Percentiles rank a stretch among this genome's conserved stretches.
phyloP scores from a whole-genome alignment of 768 basidiomycete species.

The Hebeloma cylindrosporum region DNA sequence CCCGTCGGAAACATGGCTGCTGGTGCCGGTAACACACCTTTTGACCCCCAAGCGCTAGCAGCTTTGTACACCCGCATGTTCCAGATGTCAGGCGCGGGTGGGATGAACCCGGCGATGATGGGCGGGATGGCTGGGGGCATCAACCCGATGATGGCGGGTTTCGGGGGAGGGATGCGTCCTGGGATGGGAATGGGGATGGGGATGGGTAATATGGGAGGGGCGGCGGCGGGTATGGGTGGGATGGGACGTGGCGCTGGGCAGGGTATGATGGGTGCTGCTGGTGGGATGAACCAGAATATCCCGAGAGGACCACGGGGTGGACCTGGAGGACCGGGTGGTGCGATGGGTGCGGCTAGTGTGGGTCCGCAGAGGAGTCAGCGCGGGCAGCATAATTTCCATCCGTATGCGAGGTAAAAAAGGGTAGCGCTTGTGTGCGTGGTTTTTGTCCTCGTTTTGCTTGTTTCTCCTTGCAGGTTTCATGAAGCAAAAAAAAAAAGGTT shows the following conservation, averaged over 20 bases:
- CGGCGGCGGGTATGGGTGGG: constrained; percentile 29
- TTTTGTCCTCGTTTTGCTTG: neutral
- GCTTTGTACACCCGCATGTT: constrained; percentile 96
- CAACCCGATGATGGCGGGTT: constrained; percentile 39
- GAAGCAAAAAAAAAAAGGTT: no score
- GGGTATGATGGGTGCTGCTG: constrained; percentile 41
- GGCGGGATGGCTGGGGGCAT: constrained; percentile 43
- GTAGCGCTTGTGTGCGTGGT: neutral
- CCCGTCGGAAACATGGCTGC: constrained; percentile 21
- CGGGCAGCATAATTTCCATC: constrained; percentile 82
- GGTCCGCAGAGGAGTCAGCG: constrained; percentile 76
- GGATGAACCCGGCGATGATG: constrained; percentile 62
- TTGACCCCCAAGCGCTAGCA: constrained; percentile 92
- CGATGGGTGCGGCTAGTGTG: constrained; percentile 54
- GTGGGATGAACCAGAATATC: constrained; percentile 54
- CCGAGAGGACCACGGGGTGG: constrained; percentile 67
- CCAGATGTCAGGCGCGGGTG: constrained; percentile 68
- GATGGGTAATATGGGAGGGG: constrained; percentile 46
- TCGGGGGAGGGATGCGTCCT: constrained; percentile 32
- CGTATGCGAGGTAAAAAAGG: constrained; percentile 64
- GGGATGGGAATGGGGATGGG: constrained; percentile 43
- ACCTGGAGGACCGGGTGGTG: constrained; percentile 46
- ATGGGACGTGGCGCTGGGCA: constrained; percentile 45
- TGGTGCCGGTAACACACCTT: constrained; percentile 52
- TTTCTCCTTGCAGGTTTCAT: neutral